Conservation (phyloP, 2,329 filamentous ascomycete genomes). For the Fusarium anguioides region DNA sequence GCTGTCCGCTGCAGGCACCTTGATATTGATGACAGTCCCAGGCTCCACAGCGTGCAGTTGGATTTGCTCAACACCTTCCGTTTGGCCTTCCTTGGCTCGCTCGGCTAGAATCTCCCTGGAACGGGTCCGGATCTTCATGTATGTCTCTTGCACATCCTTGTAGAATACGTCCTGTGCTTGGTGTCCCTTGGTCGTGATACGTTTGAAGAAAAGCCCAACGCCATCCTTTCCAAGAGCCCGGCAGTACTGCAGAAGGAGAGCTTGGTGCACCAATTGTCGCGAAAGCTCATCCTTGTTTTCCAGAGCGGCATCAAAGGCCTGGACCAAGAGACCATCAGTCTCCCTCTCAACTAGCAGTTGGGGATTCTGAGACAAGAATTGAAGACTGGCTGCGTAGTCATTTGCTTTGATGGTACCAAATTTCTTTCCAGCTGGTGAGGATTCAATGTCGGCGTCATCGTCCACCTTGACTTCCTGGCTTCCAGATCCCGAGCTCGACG, state of each 20-base stretch:
- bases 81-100: conserved; percentile 61
- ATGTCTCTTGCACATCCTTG: conserved; percentile 92
- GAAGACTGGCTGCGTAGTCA: conserved; percentile 78
- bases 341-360: conserved; percentile 84
- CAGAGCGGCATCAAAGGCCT: conserved; percentile 90
- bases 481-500: conserved; percentile 22
- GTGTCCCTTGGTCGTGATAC: conserved; percentile 89
- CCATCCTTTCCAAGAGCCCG: conserved; percentile 88
- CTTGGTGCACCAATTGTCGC: conserved; percentile 91
- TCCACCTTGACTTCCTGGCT: conserved; percentile 50
- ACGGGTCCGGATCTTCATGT: conserved; percentile 81
- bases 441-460: conserved; percentile 79
- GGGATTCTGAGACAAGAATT: conserved; percentile 83
- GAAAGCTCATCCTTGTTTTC: conserved; percentile 80
- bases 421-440: conserved; percentile 79
- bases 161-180: conserved; percentile 91
- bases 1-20: conserved; percentile 76
- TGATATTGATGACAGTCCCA: conserved; percentile 90
- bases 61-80: conserved; percentile 90
- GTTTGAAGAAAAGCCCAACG: conserved; percentile 93
- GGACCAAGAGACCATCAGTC: conserved; percentile 88
- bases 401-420: conserved; percentile 82
- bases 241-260: conserved; percentile 93
- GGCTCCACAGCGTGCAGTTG: conserved; percentile 97
- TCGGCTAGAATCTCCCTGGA: conserved; percentile 75